These are phyloP conservation scores for Plasmodium falciparum DNA, from an alignment of 169 alveolate species.

Conservation along the genomic window DNA sequence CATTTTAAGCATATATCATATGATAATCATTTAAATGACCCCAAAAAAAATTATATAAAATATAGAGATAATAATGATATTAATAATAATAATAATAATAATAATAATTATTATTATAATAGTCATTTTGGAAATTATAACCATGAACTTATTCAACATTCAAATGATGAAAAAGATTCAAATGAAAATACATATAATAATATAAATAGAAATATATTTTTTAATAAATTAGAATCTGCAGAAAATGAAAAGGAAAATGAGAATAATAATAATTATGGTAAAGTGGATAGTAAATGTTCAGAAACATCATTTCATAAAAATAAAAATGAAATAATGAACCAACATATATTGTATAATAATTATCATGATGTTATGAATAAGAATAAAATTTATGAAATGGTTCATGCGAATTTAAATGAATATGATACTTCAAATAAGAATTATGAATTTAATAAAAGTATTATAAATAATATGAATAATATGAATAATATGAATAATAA, in stretches of 20 bases:
- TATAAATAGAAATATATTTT: constrained; percentile 4
- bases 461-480: not conserved
- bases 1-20: constrained; percentile 5
- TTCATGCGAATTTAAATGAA: not conserved
- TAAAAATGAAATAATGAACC: constrained; percentile 2
- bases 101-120: not conserved
- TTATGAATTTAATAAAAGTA: not conserved
- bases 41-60: not conserved
- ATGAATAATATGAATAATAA: not conserved
- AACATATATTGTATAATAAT: constrained; percentile 9
- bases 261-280: constrained; percentile 13
- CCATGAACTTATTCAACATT: not conserved
- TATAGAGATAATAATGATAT: constrained; percentile 12
- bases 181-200: not conserved
- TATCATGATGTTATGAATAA: constrained; percentile 5
- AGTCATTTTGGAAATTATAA: not conserved
- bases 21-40: constrained; percentile 9
- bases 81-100: constrained; percentile 12
- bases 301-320: not conserved
- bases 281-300: constrained; percentile 2
- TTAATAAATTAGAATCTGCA: not conserved
- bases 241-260: not conserved
- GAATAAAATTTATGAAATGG: not conserved
- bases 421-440: not conserved
- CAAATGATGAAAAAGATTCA: constrained; percentile 12